Base-by-base conservation (phyloP, 257 asterid genomes). In the Solanum pimpinellifolium region DNA sequence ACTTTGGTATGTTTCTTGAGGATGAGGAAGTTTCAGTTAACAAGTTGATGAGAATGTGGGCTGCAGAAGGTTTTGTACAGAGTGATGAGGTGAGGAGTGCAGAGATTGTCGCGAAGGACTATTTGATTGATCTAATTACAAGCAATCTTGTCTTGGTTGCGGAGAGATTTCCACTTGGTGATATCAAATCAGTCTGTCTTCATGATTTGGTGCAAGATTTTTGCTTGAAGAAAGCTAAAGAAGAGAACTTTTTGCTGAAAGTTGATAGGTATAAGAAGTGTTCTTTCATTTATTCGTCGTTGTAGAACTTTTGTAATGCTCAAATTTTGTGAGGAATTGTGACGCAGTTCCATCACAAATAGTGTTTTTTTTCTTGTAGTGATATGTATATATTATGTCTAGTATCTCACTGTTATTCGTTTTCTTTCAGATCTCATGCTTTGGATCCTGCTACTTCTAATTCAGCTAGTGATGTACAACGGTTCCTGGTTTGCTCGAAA, bases 21-120 rank as follows among this genome's bases (percentile, higher is more conserved):
- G 86, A 69, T 37, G 33, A 25, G 69, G 20, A 81, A 21, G 68
- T 87, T 37, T 68, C 89, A 16, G 78, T 83, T 20, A 25, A 16
- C 21, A 84, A 73, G 83, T 83, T 86, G 90, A 27, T 73, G 18
- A 31, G 23, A 4, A 15, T 74, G n/a, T 89, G 90, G 89, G 46
- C 16, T 20, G 86, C 87, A 31, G 89, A 89, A 74, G 87, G 90
- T 44, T 82, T 86, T 27, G 78, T 86, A 44, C 80, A 41, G 9
- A 77, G 37, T 56, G 39, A 72, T 84, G 83, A 74, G 31, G 21
- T 2, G 60, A 85, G 42, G 27, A 65, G 25, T 1, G 7, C 42
- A 16, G 75, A 65, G 31, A 47, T 46, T 9, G 15, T 73, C 1
- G 87, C 35, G 42, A n/a, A 13, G 84, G 87, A 74, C 29, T 88